Percentiles rank a stretch among this genome's conserved stretches.
These are phyloP conservation scores for Cicer pinnatifidum DNA, from an alignment of 306 rosid species.

Conservation along the genomic window DNA sequence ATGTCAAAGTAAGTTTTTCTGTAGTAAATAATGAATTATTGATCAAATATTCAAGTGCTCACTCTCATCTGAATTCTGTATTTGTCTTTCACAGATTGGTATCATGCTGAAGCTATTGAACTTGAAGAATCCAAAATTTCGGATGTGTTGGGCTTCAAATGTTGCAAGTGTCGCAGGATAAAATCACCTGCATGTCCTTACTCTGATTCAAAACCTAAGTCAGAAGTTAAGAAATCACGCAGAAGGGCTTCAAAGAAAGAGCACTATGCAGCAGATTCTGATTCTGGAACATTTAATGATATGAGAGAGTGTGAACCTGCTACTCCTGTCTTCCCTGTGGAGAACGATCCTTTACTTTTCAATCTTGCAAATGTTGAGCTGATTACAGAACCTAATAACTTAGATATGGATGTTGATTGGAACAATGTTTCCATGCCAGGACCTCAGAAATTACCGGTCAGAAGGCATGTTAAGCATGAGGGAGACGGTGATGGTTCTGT, in stretches of 20 bases:
- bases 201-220: constrained; percentile 51
- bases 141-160: constrained; percentile 79
- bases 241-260: constrained; percentile 57
- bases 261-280: constrained; percentile 54
- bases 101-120: constrained; percentile 92
- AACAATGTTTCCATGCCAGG: constrained; percentile 57
- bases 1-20: constrained; percentile 72
- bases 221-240: constrained; percentile 52
- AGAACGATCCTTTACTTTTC: constrained; percentile 76
- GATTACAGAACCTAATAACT: constrained; percentile 57
- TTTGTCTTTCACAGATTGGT: constrained; percentile 79
- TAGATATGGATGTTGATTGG: constrained; percentile 66
- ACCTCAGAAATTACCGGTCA: constrained; percentile 77
- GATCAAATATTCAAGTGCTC: neutral
- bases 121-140: constrained; percentile 78
- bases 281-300: constrained; percentile 57
- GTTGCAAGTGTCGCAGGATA: constrained; percentile 95
- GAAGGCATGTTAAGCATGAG: constrained; percentile 76
- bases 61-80: constrained; percentile 14
- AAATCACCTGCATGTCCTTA: constrained; percentile 88
- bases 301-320: constrained; percentile 58
- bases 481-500: constrained; percentile 63
- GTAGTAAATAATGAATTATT: constrained; percentile 17
- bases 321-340: constrained; percentile 61
- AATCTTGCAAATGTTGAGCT: constrained; percentile 71